phyloP scores from a whole-genome alignment of 345 rosid species.

The Sisymbrium altissimum region DNA sequence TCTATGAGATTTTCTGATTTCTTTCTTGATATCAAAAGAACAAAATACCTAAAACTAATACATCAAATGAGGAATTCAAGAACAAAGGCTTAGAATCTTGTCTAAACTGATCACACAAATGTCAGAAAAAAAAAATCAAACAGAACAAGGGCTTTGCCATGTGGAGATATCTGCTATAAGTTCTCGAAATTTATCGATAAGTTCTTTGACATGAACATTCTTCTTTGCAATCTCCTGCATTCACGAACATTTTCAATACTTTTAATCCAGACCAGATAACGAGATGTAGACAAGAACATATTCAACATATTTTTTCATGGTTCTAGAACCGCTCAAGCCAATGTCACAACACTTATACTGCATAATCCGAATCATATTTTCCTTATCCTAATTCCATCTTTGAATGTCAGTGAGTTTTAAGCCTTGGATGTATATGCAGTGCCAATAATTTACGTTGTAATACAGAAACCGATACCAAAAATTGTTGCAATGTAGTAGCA shows the following conservation, averaged over 20 bases:
- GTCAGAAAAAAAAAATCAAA: slow-evolving; percentile 19
- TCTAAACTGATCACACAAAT: slow-evolving; percentile 5
- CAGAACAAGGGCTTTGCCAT: slow-evolving; percentile 91
- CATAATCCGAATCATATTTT: too few relatives aligned
- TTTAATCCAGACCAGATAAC: background rate
- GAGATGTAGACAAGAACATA: background rate
- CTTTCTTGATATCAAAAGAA: background rate
- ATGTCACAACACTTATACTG: too few relatives aligned
- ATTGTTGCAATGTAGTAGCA: background rate
- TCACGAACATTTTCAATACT: background rate
- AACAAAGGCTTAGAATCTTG: slow-evolving; percentile 2
- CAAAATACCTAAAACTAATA: background rate
- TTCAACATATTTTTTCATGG: background rate
- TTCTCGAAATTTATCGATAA: slow-evolving; percentile 74
- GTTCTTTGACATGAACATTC: slow-evolving; percentile 66
- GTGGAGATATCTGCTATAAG: slow-evolving; percentile 76
- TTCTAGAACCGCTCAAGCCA: background rate
- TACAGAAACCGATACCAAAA: background rate
- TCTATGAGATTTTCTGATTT: background rate
- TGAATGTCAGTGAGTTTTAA: background rate
- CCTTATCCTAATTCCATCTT: background rate
- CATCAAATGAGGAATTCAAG: slow-evolving; percentile 5
- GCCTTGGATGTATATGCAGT: background rate
- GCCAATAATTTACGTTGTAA: background rate
- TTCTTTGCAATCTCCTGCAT: slow-evolving; percentile 76